Evolutionary conservation across 495 filamentous ascomycete species (phyloP), one percentile per base, ranked within the genome.

Genomic region (Aspergillus biplanus): DNA sequence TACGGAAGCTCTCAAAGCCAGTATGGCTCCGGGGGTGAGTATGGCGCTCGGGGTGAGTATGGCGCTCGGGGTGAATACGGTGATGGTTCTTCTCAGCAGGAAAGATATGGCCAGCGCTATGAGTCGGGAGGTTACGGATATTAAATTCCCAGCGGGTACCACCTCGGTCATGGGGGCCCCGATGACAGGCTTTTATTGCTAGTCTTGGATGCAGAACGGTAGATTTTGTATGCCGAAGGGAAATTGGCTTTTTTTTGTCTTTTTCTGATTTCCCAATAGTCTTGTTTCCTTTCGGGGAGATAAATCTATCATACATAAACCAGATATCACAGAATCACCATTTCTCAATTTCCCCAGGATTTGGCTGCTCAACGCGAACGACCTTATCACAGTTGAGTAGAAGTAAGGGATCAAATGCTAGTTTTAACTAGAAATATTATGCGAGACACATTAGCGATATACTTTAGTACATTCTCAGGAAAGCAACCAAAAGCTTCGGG

Each of bases 321-420:
- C n/a, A 52, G n/a, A 13, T 18, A 49, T 39, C 34, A 27, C 27
- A 13, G 33, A 47, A 59, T 65, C 69, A 80, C 79, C 79, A 79
- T 69, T 73, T 62, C 62, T 80, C 78, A 16, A 78, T 46, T 57
- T 81, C 78, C 27, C 75, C 75, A 5, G 73, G 68, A 16, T 62
- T 66, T 11, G 77, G 74, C 58, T 68, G 71, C 61, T 83, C 73
- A 31, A 78, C 69, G 52, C 86, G 77, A 31, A 89, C 80, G 54
- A 89, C 79, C 68, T 90, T 90, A 73, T 90, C 87, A 62, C 84
- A 87, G 69, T 90, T 90, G 35, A 89, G 80, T 59, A 89, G 63
- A 68, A 87, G 85, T 31, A 85, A 77, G 7, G 87, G 87, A 68
- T 90, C 87, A 64, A 86, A 84, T 6, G 87, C 86, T 65, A 84